A percentile compares a stretch with the other conserved stretches of the same genome.
phyloP scores from a whole-genome alignment of 805 yeast species.

The Candida gorgasii region DNA sequence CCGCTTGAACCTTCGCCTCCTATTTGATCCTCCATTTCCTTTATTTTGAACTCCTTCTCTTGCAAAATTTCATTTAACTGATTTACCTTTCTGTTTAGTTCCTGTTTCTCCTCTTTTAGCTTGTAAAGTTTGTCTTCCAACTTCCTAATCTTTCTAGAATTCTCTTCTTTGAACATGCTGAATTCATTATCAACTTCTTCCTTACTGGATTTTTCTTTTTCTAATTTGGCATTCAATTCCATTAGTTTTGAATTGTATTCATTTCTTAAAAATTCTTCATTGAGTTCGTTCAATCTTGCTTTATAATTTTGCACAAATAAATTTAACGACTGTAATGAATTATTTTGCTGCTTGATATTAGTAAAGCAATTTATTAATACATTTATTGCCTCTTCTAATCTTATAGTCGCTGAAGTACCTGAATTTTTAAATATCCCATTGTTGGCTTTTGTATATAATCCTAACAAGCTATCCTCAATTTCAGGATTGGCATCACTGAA shows the following conservation, averaged over 20 bases:
- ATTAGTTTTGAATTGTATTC: conserved; percentile 17
- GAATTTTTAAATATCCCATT: conserved; percentile 62
- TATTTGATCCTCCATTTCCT: conserved; percentile 3
- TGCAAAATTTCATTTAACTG: conserved; percentile 4
- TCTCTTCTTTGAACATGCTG: conserved; percentile 11
- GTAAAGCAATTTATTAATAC: conserved; percentile 55
- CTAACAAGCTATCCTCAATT: conserved; percentile 52
- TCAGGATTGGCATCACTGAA: conserved; percentile 58
- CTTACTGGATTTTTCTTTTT: conserved; percentile 4
- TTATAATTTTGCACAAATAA: conserved; percentile 54
- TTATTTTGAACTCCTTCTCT: conserved; percentile 4
- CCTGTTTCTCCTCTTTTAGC: conserved; percentile 12
- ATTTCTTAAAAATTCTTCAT: conserved; percentile 23
- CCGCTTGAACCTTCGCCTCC: background rate
- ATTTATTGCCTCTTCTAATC: conserved; percentile 56
- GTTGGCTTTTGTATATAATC: conserved; percentile 46
- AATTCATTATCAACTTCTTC: conserved; percentile 13
- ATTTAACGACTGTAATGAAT: conserved; percentile 55
- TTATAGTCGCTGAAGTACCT: conserved; percentile 57
- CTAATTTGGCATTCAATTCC: conserved; percentile 8
- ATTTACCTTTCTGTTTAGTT: conserved; percentile 5
- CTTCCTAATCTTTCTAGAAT: conserved; percentile 3
- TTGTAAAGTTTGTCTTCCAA: conserved; percentile 11
- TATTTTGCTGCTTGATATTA: conserved; percentile 58
- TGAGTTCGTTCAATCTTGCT: conserved; percentile 24